Conservation (phyloP, 352 stramenopile genomes). For the Phytophthora ohioensis region DNA sequence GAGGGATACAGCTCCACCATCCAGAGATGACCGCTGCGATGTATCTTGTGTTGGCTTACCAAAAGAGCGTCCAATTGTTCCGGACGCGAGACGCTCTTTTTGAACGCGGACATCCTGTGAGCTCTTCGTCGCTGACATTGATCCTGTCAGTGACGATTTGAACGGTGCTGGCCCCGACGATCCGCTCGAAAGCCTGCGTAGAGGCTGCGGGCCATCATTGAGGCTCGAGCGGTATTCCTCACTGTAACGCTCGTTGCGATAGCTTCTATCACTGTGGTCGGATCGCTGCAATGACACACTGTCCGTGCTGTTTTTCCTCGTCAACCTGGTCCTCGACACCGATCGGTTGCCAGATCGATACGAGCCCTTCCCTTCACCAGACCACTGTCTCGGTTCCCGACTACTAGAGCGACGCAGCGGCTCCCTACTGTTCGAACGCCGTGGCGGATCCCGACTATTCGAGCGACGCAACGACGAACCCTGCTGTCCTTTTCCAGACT, state of each 20-base stretch:
- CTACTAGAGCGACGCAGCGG: conserved; percentile 24
- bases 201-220: conserved; percentile 23
- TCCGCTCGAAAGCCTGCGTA: conserved; percentile 35
- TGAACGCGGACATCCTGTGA: conserved; percentile 60
- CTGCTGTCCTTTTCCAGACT: conserved; percentile 15
- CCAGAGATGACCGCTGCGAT: conserved; percentile 43
- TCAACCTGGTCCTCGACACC: conserved; percentile 37
- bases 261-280: conserved; percentile 48
- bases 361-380: conserved; percentile 18
- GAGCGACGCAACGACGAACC: conserved; percentile 32
- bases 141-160: conserved; percentile 36
- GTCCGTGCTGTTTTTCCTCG: conserved; percentile 65
- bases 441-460: conserved; percentile 17
- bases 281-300: conserved; percentile 63
- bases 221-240: conserved; percentile 36
- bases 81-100: conserved; percentile 34
- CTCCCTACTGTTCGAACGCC: conserved; percentile 14
- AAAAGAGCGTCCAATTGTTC: conserved; percentile 31
- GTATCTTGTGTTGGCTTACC: conserved; percentile 31
- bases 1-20: conserved; percentile 31
- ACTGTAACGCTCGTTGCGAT: conserved; percentile 43
- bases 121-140: conserved; percentile 45
- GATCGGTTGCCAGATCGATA: conserved; percentile 40
- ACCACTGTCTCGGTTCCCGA: conserved; percentile 25
- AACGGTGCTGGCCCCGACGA: conserved; percentile 29